phyloP scores from a whole-genome alignment of 2,329 filamentous ascomycete species.

The Setomelanomma holmii region DNA sequence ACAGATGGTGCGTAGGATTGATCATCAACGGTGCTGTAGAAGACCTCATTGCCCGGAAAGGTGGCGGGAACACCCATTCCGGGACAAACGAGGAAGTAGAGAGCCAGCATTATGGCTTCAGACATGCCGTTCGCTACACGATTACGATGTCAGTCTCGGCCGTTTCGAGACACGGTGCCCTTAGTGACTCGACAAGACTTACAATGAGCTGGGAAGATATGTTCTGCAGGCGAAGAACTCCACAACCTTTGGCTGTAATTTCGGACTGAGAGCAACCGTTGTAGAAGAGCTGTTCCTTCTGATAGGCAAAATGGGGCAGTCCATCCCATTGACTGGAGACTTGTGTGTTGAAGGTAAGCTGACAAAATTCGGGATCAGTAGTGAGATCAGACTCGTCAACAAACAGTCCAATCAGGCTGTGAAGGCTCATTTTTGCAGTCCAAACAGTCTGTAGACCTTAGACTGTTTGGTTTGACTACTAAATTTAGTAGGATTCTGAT shows the following conservation, averaged over 20 bases:
- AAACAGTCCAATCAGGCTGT: no score
- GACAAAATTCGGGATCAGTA: no score
- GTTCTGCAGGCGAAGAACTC: not conserved
- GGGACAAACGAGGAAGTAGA: not conserved
- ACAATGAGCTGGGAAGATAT: not conserved
- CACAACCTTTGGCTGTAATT: not conserved
- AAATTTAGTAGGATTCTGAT: no score
- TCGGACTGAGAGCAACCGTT: not conserved
- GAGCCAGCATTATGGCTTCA: not conserved
- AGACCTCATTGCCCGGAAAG: not conserved
- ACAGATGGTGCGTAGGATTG: not conserved
- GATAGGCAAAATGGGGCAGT: constrained; percentile 12
- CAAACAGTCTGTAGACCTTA: no score
- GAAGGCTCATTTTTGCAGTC: no score
- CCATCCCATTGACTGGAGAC: constrained; percentile 63
- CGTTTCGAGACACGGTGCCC: no score
- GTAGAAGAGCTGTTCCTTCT: not conserved
- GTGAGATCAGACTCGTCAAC: no score
- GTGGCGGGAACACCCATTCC: not conserved
- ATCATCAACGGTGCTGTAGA: not conserved
- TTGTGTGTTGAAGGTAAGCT: constrained; percentile 61
- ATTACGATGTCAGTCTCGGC: no score
- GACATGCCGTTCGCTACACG: not conserved
- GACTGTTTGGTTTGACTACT: no score
- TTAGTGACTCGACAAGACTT: no score